phyloP scores from a whole-genome alignment of 768 basidiomycete genomes.

The Boletus sp. region DNA sequence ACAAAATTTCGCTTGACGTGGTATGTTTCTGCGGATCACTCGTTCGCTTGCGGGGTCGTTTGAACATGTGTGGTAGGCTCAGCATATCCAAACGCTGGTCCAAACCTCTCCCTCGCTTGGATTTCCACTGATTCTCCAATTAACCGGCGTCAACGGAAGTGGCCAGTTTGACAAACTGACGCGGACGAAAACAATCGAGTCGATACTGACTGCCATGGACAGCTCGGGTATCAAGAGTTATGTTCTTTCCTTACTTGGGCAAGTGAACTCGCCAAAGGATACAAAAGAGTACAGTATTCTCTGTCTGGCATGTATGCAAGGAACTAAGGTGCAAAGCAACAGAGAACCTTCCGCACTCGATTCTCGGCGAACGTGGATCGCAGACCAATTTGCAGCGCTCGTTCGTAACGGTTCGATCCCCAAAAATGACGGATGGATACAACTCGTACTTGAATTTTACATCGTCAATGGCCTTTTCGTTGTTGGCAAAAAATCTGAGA shows the following conservation, averaged over 20 bases:
- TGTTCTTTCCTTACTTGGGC: constrained; percentile 63
- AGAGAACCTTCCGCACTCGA: constrained; percentile 49
- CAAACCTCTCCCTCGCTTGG: constrained; percentile 74
- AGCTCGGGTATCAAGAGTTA: constrained; percentile 72
- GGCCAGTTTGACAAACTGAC: constrained; percentile 91
- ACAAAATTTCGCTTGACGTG: constrained; percentile 83
- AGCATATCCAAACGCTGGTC: constrained; percentile 71
- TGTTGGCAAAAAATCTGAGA: constrained; percentile 68
- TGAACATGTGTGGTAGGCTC: constrained; percentile 45
- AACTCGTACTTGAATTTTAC: constrained; percentile 75
- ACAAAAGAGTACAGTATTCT: constrained; percentile 38
- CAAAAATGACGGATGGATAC: constrained; percentile 77
- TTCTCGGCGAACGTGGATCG: constrained; percentile 71
- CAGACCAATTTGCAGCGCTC: constrained; percentile 79
- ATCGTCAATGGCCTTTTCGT: constrained; percentile 77
- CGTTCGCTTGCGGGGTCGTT: background rate
- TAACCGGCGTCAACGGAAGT: constrained; percentile 80
- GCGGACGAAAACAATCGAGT: constrained; percentile 88
- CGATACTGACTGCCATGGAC: constrained; percentile 72
- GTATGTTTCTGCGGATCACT: constrained; percentile 39
- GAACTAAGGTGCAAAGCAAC: constrained; percentile 13
- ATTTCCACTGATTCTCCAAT: constrained; percentile 78
- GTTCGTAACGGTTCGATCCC: constrained; percentile 77
- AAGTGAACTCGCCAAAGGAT: constrained; percentile 50
- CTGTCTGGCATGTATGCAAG: background rate